phyloP scores from a whole-genome alignment of 805 yeast genomes.

The Candida maesae region DNA sequence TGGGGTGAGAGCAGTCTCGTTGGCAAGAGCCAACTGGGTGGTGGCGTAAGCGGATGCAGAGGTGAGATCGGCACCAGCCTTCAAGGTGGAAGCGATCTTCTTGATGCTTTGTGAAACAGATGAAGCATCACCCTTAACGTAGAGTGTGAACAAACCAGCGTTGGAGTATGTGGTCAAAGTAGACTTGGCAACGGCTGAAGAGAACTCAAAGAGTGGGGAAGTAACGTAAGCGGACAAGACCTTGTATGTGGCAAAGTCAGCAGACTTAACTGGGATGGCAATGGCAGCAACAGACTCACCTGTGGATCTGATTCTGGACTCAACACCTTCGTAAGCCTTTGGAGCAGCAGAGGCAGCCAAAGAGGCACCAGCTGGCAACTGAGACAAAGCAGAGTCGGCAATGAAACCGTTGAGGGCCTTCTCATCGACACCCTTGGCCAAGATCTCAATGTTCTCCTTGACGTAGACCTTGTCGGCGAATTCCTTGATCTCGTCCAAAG shows the following conservation, averaged over 20 bases:
- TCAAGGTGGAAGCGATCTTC: conserved; percentile 49
- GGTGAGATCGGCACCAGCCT: conserved; percentile 52
- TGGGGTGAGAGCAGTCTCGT: conserved; percentile 34
- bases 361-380: conserved; percentile 59
- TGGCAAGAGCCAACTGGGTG: conserved; percentile 40
- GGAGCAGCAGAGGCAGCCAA: conserved; percentile 37
- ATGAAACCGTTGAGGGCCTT: conserved; percentile 68
- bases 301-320: conserved; percentile 59
- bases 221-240: conserved; percentile 65
- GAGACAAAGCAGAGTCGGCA: conserved; percentile 58
- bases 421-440: conserved; percentile 70
- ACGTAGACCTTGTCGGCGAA: conserved; percentile 69
- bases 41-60: conserved; percentile 55
- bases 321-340: conserved; percentile 57
- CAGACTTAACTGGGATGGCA: conserved; percentile 71
- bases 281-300: conserved; percentile 72
- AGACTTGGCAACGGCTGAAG: conserved; percentile 51
- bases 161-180: conserved; percentile 63
- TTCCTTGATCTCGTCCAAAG: conserved; percentile 59
- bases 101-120: conserved; percentile 59
- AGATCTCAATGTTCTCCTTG: conserved; percentile 64
- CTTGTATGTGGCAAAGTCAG: conserved; percentile 63
- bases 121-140: conserved; percentile 57
- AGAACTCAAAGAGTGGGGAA: conserved; percentile 51
- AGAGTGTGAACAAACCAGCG: conserved; percentile 75